Percentiles rank a stretch among this genome's conserved stretches.
Evolutionary conservation across 345 rosid species (phyloP).

Genomic region (Pelargonium nanum): DNA sequence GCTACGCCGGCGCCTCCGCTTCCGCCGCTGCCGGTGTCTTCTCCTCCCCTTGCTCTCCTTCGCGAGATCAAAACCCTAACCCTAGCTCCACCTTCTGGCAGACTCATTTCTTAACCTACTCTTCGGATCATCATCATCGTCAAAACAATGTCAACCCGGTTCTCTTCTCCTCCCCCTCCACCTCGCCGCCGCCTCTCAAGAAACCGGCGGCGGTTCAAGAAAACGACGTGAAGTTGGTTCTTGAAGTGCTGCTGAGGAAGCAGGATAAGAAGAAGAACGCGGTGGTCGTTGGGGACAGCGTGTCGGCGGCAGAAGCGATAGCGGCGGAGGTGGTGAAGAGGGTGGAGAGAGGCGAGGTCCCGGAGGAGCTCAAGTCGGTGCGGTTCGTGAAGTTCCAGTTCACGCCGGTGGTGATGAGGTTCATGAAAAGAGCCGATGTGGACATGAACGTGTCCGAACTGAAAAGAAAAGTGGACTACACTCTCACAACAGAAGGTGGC

Average conservation of each 20-base stretch:
- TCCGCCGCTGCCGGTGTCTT: slow-evolving; percentile 54
- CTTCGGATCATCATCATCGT: slow-evolving; percentile 28
- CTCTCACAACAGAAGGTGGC: slow-evolving; percentile 26
- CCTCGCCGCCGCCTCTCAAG: slow-evolving; percentile 42
- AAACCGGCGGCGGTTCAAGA: slow-evolving; percentile 31
- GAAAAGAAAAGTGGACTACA: slow-evolving; percentile 46
- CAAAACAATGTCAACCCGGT: slow-evolving; percentile 35
- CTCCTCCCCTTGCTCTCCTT: slow-evolving; percentile 80
- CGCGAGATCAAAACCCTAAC: slow-evolving; percentile 37
- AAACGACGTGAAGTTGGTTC: slow-evolving; percentile 57
- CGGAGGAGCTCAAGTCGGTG: slow-evolving; percentile 44
- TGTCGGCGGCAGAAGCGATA: slow-evolving; percentile 44
- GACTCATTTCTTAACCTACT: slow-evolving; percentile 33
- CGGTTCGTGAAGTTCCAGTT: slow-evolving; percentile 59
- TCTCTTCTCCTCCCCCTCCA: slow-evolving; percentile 39
- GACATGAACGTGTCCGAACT: slow-evolving; percentile 46
- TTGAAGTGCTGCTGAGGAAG: slow-evolving; percentile 53
- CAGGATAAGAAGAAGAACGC: slow-evolving; percentile 42
- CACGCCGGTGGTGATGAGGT: slow-evolving; percentile 47
- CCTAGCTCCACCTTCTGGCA: slow-evolving; percentile 38
- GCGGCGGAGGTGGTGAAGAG: slow-evolving; percentile 45
- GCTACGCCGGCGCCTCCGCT: slow-evolving; percentile 30
- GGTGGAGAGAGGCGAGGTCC: slow-evolving; percentile 67
- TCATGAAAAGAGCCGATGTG: slow-evolving; percentile 61
- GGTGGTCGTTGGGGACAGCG: slow-evolving; percentile 66